Evolutionary conservation across 2,329 filamentous ascomycete genomes (phyloP), one percentile per base, ranked within the genome.

Genomic region (Sporothrix euskadiensis): DNA sequence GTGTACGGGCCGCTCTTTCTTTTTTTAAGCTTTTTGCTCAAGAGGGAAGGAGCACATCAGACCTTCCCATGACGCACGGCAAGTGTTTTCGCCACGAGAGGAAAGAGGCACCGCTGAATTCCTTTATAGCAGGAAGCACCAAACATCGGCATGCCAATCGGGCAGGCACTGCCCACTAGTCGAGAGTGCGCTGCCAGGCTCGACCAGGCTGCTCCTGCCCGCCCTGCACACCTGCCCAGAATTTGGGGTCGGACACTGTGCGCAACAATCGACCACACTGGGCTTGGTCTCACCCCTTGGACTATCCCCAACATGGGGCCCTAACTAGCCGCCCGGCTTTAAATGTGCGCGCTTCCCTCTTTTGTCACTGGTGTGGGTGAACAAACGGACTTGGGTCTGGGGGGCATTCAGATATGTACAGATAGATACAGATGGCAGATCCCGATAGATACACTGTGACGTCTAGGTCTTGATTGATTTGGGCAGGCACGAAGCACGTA

Each of bases 241-340:
- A 26, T 44, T 44, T 16, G 39, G 39, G 6, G 61, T 44, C 4
- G 4, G 8, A 6, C 14, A 70, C 68, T 14, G 68, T 70, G 68
- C 68, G 68, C 52, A 19, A 16, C 9, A 22, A 16, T 16, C 54
- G 22, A 12, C n/a, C 22, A n/a, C 68, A 70, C 68, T 70, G 68
- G 26, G 30, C 35, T 14, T 41, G 19, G 49, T 30, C 30, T 54
- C 26, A 69, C n/a, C 16, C 49, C 16, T 9, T 10, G 12, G 12
- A 44, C 41, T 9, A 44, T 14, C 65, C 68, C 49, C 68, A 57
- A 22, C 26, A 44, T 56, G 44, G n/a, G 32, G 44, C 44, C 52
- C 41, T 68, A n/a, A 35, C 30, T 71, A 71, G 70, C 70, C 70
- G 70, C 70, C 32, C 70, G 70, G 70, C 57, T 71, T 71, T 63